phyloP scores from a whole-genome alignment of 2,329 filamentous ascomycete species.

The Colletotrichum eleusines region DNA sequence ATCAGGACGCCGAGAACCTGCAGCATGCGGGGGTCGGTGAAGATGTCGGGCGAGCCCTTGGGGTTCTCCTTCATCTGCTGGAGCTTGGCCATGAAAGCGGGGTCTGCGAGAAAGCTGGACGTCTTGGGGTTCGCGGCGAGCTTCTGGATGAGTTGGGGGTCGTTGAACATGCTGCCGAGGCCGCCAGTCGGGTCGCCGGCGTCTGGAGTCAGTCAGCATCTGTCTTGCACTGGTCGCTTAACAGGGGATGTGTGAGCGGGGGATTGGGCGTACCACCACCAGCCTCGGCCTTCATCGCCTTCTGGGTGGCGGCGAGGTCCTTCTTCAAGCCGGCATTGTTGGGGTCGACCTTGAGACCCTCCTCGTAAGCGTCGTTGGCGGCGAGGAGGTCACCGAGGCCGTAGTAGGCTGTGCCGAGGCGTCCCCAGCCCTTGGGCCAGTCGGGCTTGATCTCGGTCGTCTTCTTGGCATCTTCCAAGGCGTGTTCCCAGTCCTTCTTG shows the following conservation, averaged over 20 bases:
- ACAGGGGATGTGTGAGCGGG: no score
- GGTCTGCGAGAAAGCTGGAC: constrained; percentile 80
- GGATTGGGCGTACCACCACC: constrained; percentile 34
- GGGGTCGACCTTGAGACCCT: constrained; percentile 93
- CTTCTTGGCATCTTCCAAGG: constrained; percentile 91
- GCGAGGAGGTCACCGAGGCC: constrained; percentile 87
- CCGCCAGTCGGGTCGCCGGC: constrained; percentile 77
- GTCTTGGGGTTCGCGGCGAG: constrained; percentile 97
- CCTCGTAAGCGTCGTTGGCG: constrained; percentile 90
- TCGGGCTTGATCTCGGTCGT: constrained; percentile 95
- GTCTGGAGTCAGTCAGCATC: constrained; percentile 44
- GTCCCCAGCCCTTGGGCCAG: constrained; percentile 96
- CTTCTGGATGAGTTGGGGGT: constrained; percentile 90
- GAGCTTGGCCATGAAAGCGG: constrained; percentile 90
- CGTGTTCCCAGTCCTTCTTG: constrained; percentile 87
- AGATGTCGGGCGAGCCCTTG: constrained; percentile 79
- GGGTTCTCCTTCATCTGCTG: constrained; percentile 86
- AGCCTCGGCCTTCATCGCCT: constrained; percentile 86
- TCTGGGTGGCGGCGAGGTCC: constrained; percentile 85
- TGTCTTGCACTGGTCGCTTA: accelerated
- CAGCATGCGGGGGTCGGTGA: constrained; percentile 91
- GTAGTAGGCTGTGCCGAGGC: constrained; percentile 92
- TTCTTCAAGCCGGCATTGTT: constrained; percentile 93
- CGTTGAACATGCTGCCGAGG: constrained; percentile 93
- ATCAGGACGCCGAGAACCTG: constrained; percentile 94